These are phyloP conservation scores for Mycena capillaripes DNA, from an alignment of 768 basidiomycete species.

Conservation along the genomic window DNA sequence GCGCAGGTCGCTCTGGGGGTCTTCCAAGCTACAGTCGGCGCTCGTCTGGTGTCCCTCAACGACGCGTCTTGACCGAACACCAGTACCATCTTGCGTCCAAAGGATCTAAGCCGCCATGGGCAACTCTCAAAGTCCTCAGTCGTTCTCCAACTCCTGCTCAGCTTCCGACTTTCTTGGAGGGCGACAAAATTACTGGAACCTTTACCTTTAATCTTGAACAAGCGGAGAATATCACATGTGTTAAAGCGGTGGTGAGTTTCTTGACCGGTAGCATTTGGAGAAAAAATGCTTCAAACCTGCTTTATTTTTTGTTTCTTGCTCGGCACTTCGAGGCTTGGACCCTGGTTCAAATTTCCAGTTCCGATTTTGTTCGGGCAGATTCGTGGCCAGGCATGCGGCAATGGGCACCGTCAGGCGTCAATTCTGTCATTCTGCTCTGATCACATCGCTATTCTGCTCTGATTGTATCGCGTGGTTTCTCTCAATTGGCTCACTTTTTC, in stretches of 20 bases:
- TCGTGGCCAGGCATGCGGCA: background rate
- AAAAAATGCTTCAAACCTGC: background rate
- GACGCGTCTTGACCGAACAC: conserved; percentile 30
- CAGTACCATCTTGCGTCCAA: conserved; percentile 28
- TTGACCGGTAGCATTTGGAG: background rate
- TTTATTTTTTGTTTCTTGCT: background rate
- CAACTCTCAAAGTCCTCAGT: conserved; percentile 55
- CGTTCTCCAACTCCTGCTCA: conserved; percentile 49
- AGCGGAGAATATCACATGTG: conserved; percentile 53
- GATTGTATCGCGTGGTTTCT: conserved; percentile 13
- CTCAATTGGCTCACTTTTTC: conserved; percentile 28
- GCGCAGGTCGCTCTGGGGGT: background rate
- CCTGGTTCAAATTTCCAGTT: background rate
- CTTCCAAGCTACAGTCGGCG: conserved; percentile 27
- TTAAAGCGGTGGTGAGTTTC: conserved; percentile 53
- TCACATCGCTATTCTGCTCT: too few species aligned
- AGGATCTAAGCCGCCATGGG: conserved; percentile 48
- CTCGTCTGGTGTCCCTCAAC: conserved; percentile 2
- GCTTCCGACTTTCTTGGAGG: conserved; percentile 38
- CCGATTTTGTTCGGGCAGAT: background rate
- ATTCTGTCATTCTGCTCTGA: background rate
- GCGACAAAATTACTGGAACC: conserved; percentile 37
- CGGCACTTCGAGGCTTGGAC: background rate
- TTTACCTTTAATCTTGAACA: conserved; percentile 32
- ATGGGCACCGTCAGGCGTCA: conserved; percentile 5